These are phyloP conservation scores for Echium plantagineum DNA, from an alignment of 257 asterid species.

Conservation along the genomic window DNA sequence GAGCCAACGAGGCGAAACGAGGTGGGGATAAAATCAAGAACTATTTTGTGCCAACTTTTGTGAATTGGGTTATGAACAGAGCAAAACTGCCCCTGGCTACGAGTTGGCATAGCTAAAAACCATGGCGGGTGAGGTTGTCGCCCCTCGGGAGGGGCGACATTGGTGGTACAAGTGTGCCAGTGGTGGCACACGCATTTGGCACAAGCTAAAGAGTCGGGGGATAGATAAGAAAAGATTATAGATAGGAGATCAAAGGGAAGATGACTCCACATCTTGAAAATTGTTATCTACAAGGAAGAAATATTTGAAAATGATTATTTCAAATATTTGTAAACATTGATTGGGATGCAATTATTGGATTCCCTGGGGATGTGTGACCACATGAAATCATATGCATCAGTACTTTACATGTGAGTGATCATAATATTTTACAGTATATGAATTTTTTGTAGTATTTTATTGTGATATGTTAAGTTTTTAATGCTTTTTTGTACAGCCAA, in stretches of 20 bases:
- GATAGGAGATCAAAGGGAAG: conserved; percentile 59
- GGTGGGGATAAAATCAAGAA: conserved; percentile 23
- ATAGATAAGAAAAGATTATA: conserved; percentile 51
- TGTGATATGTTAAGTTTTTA: background rate
- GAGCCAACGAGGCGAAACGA: conserved; percentile 43
- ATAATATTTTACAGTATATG: background rate
- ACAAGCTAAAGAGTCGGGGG: conserved; percentile 62
- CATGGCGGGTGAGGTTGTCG: conserved; percentile 38
- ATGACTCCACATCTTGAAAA: conserved; percentile 44
- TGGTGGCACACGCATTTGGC: conserved; percentile 47
- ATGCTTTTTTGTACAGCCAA: background rate
- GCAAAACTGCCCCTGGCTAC: conserved; percentile 29
- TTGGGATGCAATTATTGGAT: conserved; percentile 10
- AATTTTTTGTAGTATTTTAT: background rate
- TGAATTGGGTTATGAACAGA: conserved; percentile 40
- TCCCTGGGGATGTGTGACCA: conserved; percentile 37
- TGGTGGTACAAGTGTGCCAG: conserved; percentile 38
- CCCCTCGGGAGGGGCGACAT: background rate
- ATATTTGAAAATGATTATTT: background rate
- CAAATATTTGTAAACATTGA: background rate
- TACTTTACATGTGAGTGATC: conserved; percentile 22
- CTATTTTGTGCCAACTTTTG: conserved; percentile 29
- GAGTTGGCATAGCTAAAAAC: conserved; percentile 56
- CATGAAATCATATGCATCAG: conserved; percentile 11
- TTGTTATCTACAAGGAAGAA: background rate